Conservation (phyloP, 768 basidiomycete species). For the Melanogaster broomeanus region DNA sequence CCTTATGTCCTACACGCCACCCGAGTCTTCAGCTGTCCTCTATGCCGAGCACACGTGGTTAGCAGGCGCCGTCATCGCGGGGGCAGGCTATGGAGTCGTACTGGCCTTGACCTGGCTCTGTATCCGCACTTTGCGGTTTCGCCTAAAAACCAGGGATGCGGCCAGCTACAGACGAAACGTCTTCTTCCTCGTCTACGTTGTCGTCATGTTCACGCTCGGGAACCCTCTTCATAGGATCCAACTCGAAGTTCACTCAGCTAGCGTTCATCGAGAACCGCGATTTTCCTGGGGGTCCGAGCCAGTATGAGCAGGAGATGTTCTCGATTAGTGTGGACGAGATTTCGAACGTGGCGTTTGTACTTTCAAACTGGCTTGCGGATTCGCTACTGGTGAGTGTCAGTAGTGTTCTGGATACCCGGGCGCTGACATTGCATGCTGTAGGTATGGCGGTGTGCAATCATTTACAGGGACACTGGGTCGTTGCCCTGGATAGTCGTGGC, state of each 20-base stretch:
- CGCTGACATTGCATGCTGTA: background rate
- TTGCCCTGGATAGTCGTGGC: constrained; percentile 16
- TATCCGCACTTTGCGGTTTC: constrained; percentile 16
- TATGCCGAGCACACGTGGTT: constrained; percentile 30
- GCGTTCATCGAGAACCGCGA: constrained; percentile 31
- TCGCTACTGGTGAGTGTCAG: constrained; percentile 20
- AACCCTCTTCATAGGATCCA: constrained; percentile 27
- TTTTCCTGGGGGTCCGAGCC: constrained; percentile 27
- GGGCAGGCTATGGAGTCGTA: constrained; percentile 28
- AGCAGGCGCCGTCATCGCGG: constrained; percentile 26
- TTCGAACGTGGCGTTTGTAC: constrained; percentile 25
- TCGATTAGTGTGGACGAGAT: constrained; percentile 27
- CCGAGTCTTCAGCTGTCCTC: constrained; percentile 12
- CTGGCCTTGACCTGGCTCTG: constrained; percentile 25
- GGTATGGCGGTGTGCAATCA: constrained; percentile 33
- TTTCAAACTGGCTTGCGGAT: constrained; percentile 30
- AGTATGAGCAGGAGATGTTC: constrained; percentile 26
- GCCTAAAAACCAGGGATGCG: constrained; percentile 14
- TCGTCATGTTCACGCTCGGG: constrained; percentile 23
- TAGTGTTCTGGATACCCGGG: background rate
- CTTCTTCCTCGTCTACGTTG: constrained; percentile 25
- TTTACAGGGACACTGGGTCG: constrained; percentile 21
- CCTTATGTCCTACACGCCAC: constrained; percentile 4
- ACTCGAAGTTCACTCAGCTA: constrained; percentile 28
- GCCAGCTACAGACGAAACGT: constrained; percentile 14